Evolutionary conservation across 208 protist genomes (phyloP).

Genomic region (Vickermania spadyakhi): DNA sequence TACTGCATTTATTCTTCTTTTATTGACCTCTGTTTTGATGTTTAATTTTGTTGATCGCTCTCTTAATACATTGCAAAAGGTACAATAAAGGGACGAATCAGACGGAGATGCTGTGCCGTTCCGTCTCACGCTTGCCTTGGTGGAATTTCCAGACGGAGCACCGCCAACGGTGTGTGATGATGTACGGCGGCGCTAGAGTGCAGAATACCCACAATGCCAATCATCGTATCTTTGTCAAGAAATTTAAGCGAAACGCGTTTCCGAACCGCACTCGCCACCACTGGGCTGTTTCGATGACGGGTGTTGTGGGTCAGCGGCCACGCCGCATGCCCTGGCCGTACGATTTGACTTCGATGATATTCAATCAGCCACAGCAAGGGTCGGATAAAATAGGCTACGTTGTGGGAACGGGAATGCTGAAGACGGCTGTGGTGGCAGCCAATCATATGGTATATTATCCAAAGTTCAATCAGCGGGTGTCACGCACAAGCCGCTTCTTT

Average conservation of each 20-base stretch:
- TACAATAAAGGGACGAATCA: too few species aligned
- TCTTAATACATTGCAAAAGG: too few species aligned
- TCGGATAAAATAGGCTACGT: slow-evolving; percentile 92
- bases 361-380: slow-evolving; percentile 84
- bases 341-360: slow-evolving; percentile 88
- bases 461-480: slow-evolving; percentile 89
- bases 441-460: slow-evolving; percentile 92
- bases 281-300: slow-evolving; percentile 87
- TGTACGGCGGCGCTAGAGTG: slow-evolving; percentile 84
- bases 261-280: slow-evolving; percentile 87
- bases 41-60: too few species aligned
- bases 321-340: slow-evolving; percentile 91
- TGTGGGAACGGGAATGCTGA: slow-evolving; percentile 89
- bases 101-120: slow-evolving; percentile 81
- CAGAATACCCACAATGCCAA: slow-evolving; percentile 84
- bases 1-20: too few species aligned
- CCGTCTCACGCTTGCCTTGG: slow-evolving; percentile 61
- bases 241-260: slow-evolving; percentile 86
- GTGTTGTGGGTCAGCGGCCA: slow-evolving; percentile 73
- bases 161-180: slow-evolving; percentile 77
- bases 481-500: slow-evolving; percentile 88
- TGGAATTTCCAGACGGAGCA: slow-evolving; percentile 92
- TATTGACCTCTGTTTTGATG: too few species aligned
- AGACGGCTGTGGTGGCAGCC: slow-evolving; percentile 82
- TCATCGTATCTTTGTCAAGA: slow-evolving; percentile 85